Evolutionary conservation across 2,329 filamentous ascomycete species (phyloP).

Genomic region (Septoria petroselini): DNA sequence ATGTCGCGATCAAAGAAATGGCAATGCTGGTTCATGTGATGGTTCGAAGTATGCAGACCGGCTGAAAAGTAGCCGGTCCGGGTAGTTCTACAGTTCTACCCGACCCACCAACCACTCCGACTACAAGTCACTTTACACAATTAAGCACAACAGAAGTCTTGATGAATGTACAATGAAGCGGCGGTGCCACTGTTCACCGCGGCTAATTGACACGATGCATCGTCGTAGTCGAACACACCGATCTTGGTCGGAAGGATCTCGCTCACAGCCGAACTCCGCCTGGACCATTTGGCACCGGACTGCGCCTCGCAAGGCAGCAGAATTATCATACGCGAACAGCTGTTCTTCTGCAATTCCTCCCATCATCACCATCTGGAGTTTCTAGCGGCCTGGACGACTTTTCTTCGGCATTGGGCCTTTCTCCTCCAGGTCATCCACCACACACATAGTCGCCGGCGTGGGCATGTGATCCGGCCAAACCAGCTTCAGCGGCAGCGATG

Average conservation of each 20-base stretch:
- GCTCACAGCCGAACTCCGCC: neutral
- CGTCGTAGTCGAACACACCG: neutral
- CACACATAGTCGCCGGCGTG: neutral
- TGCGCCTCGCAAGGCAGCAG: slow-evolving; percentile 15
- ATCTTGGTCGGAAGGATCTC: slow-evolving; percentile 1
- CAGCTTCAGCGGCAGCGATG: slow-evolving; percentile 18
- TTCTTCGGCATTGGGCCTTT: neutral
- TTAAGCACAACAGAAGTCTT: too few relatives aligned
- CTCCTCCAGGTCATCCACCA: neutral
- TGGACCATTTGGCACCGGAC: slow-evolving; percentile 8
- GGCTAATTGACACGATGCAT: too few relatives aligned
- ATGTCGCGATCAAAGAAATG: neutral
- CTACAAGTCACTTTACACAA: too few relatives aligned
- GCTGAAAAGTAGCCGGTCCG: too few relatives aligned
- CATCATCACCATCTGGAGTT: neutral
- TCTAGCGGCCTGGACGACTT: neutral
- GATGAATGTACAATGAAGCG: neutral
- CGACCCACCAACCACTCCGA: too few relatives aligned
- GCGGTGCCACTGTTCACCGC: too few relatives aligned
- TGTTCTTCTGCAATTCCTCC: slow-evolving; percentile 1
- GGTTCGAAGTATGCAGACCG: neutral
- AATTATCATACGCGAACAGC: slow-evolving; percentile 10
- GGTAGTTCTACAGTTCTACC: too few relatives aligned
- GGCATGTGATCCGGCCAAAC: slow-evolving; percentile 1
- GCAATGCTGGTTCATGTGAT: neutral